These are phyloP conservation scores for Salvia splendens DNA, from an alignment of 257 asterid species.

Conservation along the genomic window DNA sequence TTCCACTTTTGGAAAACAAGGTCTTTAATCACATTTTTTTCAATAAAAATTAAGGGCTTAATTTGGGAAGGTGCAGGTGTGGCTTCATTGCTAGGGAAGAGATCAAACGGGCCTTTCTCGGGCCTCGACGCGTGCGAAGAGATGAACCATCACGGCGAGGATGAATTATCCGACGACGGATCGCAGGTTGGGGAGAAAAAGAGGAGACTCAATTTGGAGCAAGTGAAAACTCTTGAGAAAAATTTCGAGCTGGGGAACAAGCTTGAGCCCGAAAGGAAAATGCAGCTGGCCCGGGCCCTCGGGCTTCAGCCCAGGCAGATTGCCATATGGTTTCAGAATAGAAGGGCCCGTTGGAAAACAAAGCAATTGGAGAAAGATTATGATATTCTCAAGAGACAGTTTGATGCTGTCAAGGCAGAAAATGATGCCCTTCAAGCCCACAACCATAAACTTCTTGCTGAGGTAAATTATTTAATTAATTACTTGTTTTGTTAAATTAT, in stretches of 20 bases:
- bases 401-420: constrained; percentile 53
- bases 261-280: constrained; percentile 65
- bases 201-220: constrained; percentile 60
- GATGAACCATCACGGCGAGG: constrained; percentile 38
- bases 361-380: constrained; percentile 65
- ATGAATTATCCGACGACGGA: constrained; percentile 60
- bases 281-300: constrained; percentile 62
- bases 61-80: constrained; percentile 25
- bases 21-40: background rate
- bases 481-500: background rate
- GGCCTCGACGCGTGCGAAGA: constrained; percentile 25
- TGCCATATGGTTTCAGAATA: constrained; percentile 67
- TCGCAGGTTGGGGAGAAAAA: constrained; percentile 59
- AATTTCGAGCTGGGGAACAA: constrained; percentile 57
- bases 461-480: constrained; percentile 32
- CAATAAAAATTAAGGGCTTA: background rate
- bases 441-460: constrained; percentile 56
- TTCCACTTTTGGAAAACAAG: constrained; percentile 19
- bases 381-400: constrained; percentile 51
- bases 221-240: constrained; percentile 55
- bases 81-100: constrained; percentile 46
- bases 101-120: constrained; percentile 45
- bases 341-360: constrained; percentile 67
- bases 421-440: constrained; percentile 51
- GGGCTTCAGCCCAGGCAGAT: constrained; percentile 69